Percentiles rank a stretch among this genome's conserved stretches.
These are phyloP conservation scores for Colletotrichum viniferum DNA, from an alignment of 2,329 filamentous ascomycete genomes.

Conservation along the genomic window DNA sequence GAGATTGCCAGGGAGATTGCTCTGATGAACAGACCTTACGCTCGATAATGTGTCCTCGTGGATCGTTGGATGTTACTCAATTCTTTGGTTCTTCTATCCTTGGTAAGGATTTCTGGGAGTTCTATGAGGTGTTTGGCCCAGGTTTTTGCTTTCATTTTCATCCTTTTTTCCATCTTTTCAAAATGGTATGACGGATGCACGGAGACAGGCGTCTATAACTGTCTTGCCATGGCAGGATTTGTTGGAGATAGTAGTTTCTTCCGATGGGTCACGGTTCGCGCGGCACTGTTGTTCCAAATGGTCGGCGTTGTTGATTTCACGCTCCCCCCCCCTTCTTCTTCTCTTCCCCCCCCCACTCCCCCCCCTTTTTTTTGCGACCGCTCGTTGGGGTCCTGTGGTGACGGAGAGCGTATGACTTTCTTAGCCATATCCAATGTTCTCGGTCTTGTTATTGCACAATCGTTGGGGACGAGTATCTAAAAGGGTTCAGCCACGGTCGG, in stretches of 20 bases:
- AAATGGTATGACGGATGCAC: background rate
- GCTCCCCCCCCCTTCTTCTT: no score
- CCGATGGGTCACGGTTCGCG: background rate
- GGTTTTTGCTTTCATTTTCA: background rate
- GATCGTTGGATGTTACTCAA: background rate
- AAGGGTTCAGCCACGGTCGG: background rate
- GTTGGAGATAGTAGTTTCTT: background rate
- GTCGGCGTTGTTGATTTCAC: background rate
- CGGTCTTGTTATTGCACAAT: background rate
- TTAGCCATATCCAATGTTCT: background rate
- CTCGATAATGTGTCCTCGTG: constrained; percentile 52
- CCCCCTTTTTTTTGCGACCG: background rate
- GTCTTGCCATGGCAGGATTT: background rate
- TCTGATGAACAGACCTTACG: constrained; percentile 94
- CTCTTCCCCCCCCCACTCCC: no score
- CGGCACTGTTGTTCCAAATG: background rate
- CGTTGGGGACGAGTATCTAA: background rate
- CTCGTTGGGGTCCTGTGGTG: background rate
- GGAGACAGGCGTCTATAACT: background rate
- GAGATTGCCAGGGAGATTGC: constrained; percentile 90
- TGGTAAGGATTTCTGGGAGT: background rate
- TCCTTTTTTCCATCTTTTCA: background rate
- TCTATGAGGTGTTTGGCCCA: background rate
- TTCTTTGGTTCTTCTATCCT: background rate
- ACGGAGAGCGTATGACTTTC: background rate